Evolutionary conservation across 352 stramenopile genomes (phyloP).

Genomic region (Phytophthora pisi): DNA sequence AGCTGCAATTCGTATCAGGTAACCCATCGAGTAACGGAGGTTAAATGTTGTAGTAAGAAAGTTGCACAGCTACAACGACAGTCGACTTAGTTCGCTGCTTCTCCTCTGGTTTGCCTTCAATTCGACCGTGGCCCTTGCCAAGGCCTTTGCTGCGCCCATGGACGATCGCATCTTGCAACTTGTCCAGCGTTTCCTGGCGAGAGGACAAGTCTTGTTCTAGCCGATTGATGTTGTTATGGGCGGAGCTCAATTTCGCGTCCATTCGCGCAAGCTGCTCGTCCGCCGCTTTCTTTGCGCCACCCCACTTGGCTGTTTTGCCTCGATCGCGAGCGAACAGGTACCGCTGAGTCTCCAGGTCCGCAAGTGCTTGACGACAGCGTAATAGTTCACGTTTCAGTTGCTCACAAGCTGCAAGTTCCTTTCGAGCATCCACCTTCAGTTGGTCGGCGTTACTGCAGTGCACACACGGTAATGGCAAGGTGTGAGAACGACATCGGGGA

Average conservation of each 20-base stretch:
- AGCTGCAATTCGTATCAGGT: constrained; percentile 31
- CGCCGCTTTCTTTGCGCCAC: constrained; percentile 50
- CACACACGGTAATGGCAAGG: constrained; percentile 56
- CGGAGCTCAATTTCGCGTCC: constrained; percentile 28
- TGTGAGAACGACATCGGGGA: constrained; percentile 55
- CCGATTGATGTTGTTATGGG: constrained; percentile 12
- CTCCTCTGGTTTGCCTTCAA: constrained; percentile 14
- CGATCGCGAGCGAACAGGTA: constrained; percentile 55
- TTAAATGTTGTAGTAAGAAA: neutral
- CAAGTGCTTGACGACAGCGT: constrained; percentile 40
- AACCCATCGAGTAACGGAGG: constrained; percentile 19
- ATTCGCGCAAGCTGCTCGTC: constrained; percentile 46
- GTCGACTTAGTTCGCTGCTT: constrained; percentile 19
- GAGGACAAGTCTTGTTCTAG: constrained; percentile 22
- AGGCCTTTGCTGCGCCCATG: constrained; percentile 50
- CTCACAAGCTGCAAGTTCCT: constrained; percentile 28
- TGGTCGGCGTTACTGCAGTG: constrained; percentile 58
- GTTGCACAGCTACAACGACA: constrained; percentile 22
- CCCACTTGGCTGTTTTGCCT: constrained; percentile 61
- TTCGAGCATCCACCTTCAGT: constrained; percentile 25
- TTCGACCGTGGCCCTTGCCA: constrained; percentile 45
- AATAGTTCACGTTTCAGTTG: constrained; percentile 44
- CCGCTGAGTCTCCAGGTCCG: constrained; percentile 49
- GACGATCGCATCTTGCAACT: constrained; percentile 33
- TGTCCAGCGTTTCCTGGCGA: constrained; percentile 17